Base-by-base conservation (phyloP, 148 eudicot genomes). In the Rhododendron williamsianum region DNA sequence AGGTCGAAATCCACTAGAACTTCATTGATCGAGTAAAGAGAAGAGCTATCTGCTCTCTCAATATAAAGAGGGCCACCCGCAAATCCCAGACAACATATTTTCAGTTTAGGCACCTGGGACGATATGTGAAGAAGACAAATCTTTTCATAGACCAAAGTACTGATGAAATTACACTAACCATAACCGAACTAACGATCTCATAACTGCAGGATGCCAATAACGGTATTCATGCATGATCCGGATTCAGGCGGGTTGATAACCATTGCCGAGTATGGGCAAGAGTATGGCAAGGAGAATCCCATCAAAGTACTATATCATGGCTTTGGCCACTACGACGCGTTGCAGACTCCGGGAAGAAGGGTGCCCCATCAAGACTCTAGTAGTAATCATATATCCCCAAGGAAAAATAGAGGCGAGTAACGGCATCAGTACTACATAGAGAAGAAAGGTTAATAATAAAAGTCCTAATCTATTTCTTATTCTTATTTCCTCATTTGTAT, bases 221-320 rank as follows among this genome's bases (percentile, higher is more conserved):
- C 98, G 3, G 99, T 97, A 6, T 97, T 90, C 92, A 97, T 97
- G 94, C 82, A 91, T 54, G 96, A 95, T 81, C 82, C 89, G 85
- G 92, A 92, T 85, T 87, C 91, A 10, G 91, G 91, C 25, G 99
- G 99, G 19, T 83, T 97, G 86, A 95, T 97, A 86, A 88, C 94
- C 69, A 97, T 97, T 41, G 99, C 99, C 0, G 99, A 97, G 88
- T 97, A 97, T 83, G 99, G 99, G 63, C 94, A 97, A 79, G 98
- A 95, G 85, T 97, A 97, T 74, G 95, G 94, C 27, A 93, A 92
- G 89, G 98, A 95, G 41, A 89, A 94, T 86, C 98, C 99, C 12
- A 94, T 97, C 81, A 89, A 81, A 78, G 91, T 97, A 52, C 88
- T 97, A 6, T 97, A 97, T 87, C 94, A 97, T 89, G 99, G 99